Percentiles rank a stretch among this genome's conserved stretches.
phyloP scores from a whole-genome alignment of 129 eudicot genomes.

The Sambucus nigra region DNA sequence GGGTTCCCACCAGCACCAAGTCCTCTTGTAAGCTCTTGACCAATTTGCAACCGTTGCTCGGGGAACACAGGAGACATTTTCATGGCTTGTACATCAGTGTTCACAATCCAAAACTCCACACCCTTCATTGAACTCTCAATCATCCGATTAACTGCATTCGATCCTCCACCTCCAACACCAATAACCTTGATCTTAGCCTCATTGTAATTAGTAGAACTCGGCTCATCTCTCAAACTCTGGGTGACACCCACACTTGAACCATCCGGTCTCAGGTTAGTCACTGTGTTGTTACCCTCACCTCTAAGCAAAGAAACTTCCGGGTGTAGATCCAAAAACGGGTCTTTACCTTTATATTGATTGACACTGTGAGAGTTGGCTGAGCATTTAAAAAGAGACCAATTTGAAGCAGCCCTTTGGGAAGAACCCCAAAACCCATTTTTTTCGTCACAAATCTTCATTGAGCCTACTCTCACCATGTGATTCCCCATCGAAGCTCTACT shows the following conservation, averaged over 20 bases:
- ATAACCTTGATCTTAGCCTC: constrained; percentile 91
- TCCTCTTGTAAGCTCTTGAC: constrained; percentile 84
- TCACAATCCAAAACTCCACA: constrained; percentile 95
- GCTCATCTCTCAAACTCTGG: constrained; percentile 40
- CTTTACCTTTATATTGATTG: constrained; percentile 39
- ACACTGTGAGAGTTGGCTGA: constrained; percentile 51
- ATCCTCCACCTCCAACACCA: constrained; percentile 99
- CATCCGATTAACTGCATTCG: constrained; percentile 98
- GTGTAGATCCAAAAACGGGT: constrained; percentile 56
- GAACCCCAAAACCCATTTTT: constrained; percentile 21
- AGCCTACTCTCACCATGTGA: constrained; percentile 15
- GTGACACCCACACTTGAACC: constrained; percentile 36
- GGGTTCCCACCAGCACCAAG: constrained; percentile 99
- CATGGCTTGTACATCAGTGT: constrained; percentile 92
- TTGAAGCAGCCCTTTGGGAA: constrained; percentile 21
- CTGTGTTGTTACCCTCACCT: constrained; percentile 48
- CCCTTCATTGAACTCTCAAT: constrained; percentile 82
- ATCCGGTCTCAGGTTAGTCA: constrained; percentile 37
- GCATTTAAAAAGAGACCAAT: constrained; percentile 32
- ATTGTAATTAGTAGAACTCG: constrained; percentile 33
- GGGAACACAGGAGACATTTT: constrained; percentile 75
- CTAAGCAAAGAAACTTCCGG: constrained; percentile 66
- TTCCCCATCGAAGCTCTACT: constrained; percentile 30
- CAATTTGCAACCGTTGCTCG: constrained; percentile 71
- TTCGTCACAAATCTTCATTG: constrained; percentile 35